Evolutionary conservation across 2,329 filamentous ascomycete genomes (phyloP).

Genomic region (Lachnellula cervina): DNA sequence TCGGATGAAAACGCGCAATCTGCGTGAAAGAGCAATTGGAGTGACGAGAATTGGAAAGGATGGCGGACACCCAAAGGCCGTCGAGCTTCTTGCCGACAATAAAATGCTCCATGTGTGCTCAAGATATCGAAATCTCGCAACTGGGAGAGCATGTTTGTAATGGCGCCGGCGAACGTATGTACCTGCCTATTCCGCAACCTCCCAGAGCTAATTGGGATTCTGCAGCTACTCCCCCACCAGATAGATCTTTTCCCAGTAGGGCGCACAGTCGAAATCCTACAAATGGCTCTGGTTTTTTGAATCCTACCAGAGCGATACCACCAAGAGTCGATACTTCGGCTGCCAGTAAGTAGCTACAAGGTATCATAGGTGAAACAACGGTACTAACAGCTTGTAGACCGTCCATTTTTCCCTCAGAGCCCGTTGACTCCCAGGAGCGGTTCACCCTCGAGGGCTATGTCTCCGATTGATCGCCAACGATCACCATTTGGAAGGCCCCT

Average conservation of each 20-base stretch:
- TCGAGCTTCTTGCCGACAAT: constrained; percentile 74
- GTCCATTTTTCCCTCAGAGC: constrained; percentile 48
- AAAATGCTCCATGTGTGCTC: constrained; percentile 78
- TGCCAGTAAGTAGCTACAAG: constrained; percentile 42
- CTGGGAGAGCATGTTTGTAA: constrained; percentile 82
- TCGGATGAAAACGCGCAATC: constrained; percentile 5
- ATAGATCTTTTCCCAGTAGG: constrained; percentile 25
- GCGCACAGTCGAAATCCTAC: constrained; percentile 20
- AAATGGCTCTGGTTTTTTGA: constrained; percentile 28
- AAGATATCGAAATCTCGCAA: constrained; percentile 74
- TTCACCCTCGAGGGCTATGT: constrained; percentile 54
- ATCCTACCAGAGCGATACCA: constrained; percentile 38
- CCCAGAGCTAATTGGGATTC: constrained; percentile 6
- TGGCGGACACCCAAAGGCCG: constrained; percentile 38
- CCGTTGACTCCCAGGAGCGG: constrained; percentile 61
- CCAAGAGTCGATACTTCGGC: constrained; percentile 47
- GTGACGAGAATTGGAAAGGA: constrained; percentile 11
- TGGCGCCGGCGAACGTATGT: constrained; percentile 43
- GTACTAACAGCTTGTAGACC: constrained; percentile 43
- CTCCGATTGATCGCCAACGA: constrained; percentile 50
- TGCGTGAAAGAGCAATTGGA: constrained; percentile 8
- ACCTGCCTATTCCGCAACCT: background rate
- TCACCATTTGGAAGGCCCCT: constrained; percentile 33
- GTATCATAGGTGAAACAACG: constrained; percentile 4
- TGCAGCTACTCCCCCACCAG: constrained; percentile 29